Base-by-base conservation (phyloP, 495 filamentous ascomycete genomes). In the Hyaloscypha hepaticicola region DNA sequence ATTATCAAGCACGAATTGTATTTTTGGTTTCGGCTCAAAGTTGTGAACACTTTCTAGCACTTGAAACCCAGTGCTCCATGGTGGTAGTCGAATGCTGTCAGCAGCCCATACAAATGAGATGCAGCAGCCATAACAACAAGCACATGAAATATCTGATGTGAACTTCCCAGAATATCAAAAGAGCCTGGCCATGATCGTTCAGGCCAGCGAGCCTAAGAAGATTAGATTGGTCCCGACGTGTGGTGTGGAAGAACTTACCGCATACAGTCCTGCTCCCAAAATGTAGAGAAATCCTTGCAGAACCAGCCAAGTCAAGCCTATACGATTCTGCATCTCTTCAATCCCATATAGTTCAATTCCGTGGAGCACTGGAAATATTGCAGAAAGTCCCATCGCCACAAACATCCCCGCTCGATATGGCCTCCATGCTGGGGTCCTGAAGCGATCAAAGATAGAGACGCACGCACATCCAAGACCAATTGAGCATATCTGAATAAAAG, bases 391-490 rank as follows among this genome's bases (percentile, higher is more conserved):
- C 78, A 98, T 89, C 27, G 83, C 84, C 48, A 96, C 88, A 74
- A 97, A 99, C 92, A 98, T 96, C 60, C 82, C 78, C 11, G 96
- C 92, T 48, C 95, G 87, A 73, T 96, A 92, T 16, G 91, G 91
- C 16, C 94, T 82, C 85, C 88, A 95, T 24, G 77, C 78, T 5
- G 95, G 89, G 0, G 91, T 90, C 38, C 95, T 85, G 76, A 98
- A 97, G 58, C 80, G 81, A 11, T 94, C 90, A 33, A 90, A 77
- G 70, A 92, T 82, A 26, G 89, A 92, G 12, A 94, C 91, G 29
- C 82, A 71, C 9, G 88, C 81, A 65, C 92, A 97, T 59, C 86
- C 88, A 14, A 88, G 66, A 7, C 90, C 93, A 55, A 97, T 80
- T 41, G 85, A 79, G 52, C 81, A 87, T 66, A 97, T 97, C 90